These are phyloP conservation scores for Phyllosticta capitalensis DNA, from an alignment of 2,329 filamentous ascomycete genomes.

Conservation along the genomic window DNA sequence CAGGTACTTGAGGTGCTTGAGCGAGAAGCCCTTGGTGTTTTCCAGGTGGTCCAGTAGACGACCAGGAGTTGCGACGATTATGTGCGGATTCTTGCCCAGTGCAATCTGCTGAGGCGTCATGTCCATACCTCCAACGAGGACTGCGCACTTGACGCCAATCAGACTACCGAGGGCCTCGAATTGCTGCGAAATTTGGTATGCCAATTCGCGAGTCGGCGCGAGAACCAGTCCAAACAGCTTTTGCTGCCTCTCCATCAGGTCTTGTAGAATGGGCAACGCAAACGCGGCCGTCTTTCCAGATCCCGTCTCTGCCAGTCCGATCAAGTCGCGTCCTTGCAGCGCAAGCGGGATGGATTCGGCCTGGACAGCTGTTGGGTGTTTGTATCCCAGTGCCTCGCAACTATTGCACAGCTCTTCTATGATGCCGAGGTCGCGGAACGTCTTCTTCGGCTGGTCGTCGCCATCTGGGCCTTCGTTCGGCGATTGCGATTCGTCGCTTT, in stretches of 20 bases:
- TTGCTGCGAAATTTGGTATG: slow-evolving; percentile 78
- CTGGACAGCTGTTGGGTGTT: slow-evolving; percentile 80
- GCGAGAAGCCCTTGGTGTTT: slow-evolving; percentile 91
- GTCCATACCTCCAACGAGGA: slow-evolving; percentile 88
- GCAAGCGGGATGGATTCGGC: slow-evolving; percentile 73
- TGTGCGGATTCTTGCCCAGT: slow-evolving; percentile 89
- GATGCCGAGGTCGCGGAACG: slow-evolving; percentile 66
- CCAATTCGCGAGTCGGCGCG: slow-evolving; percentile 86
- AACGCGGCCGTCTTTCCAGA: slow-evolving; percentile 95
- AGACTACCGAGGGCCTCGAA: slow-evolving; percentile 81
- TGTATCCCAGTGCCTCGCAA: slow-evolving; percentile 74
- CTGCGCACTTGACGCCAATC: slow-evolving; percentile 77
- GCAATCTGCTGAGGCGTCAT: slow-evolving; percentile 90
- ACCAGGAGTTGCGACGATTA: slow-evolving; percentile 86
- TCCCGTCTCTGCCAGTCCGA: slow-evolving; percentile 90
- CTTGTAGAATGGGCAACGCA: slow-evolving; percentile 80
- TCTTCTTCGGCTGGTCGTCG: slow-evolving; percentile 39
- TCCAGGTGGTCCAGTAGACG: slow-evolving; percentile 85
- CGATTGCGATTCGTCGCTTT: slow-evolving; percentile 16
- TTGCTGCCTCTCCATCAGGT: slow-evolving; percentile 79
- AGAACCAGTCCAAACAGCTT: slow-evolving; percentile 81
- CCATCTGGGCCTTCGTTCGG: slow-evolving; percentile 14
- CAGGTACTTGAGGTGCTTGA: slow-evolving; percentile 72
- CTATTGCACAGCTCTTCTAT: slow-evolving; percentile 84
- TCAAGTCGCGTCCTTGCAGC: slow-evolving; percentile 72